Evolutionary conservation across 2,329 filamentous ascomycete species (phyloP), one percentile per base, ranked within the genome.

Genomic region (Fusarium floridanum): DNA sequence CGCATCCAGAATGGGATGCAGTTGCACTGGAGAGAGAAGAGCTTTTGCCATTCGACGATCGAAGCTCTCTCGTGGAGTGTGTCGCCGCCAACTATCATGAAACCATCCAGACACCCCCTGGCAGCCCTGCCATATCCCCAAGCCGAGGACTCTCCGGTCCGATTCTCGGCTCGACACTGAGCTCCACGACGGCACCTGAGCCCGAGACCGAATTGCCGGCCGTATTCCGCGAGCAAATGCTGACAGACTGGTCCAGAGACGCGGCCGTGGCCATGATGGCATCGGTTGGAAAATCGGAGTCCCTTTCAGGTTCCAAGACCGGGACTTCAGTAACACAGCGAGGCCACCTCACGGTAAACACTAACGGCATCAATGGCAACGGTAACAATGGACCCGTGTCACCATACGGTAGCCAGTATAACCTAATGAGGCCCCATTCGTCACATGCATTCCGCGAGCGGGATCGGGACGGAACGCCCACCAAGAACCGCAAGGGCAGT

Each of bases 221-320:
- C 17, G 87, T 86, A 32, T 90, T 95, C 76, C 91, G 89, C 74
- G 94, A 97, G 71, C 89, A 94, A 75, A 94, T 98, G 89, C 85
- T 95, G 67, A 86, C 89, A 22, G 90, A 94, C 57, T 98, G 96
- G 96, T 93, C 91, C 43, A 91, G 92, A 79, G 95, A 97, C 24
- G 84, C 86, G 16, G 93, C 93, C 36, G 85, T 97, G 62, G 89
- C 91, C 12, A 87, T 90, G 41, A 88, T 94, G 59, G 91, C 93
- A 68, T 90, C 93, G 65, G 89, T 87, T 60, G 91, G 91, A 77
- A 94, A 92, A 77, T 90, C 93, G 0, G 89, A 90, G 14, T 97
- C 95, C 5, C 85, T 97, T 64, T 93, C 87, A 64, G 95, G 94
- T 24, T 97, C 95, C 4, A 91, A 90, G 72, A 88, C 89, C 2